Evolutionary conservation across 441 rosid genomes (phyloP), one percentile per base, ranked within the genome.

Genomic region (Populus hybrid): DNA sequence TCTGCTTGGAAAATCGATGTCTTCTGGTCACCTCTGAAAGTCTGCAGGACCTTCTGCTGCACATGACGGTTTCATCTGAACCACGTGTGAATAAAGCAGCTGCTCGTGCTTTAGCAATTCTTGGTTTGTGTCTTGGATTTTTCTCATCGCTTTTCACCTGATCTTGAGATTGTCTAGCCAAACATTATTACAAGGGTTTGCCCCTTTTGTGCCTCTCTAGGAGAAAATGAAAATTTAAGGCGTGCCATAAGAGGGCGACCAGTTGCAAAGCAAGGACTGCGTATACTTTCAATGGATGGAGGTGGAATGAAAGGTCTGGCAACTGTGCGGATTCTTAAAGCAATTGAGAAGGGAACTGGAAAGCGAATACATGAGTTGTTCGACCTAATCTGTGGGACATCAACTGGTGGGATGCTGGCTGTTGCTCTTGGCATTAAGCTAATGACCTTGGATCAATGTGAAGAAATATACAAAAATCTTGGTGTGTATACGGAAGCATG

Each of bases 291-390:
- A 65, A 96, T 96, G 99, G 99, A 96, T 85, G 98, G 99, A 67
- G 99, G 99, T 82, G 99, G 99, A 84, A 96, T 96, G 98, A 96
- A 96, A 87, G 99, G 98, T 79, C 90, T 96, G 80, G 98, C 95
- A 40, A 96, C 99, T 61, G 98, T 96, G 77, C 94, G 90, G 89
- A 86, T 96, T 79, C 98, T 96, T 84, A 94, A 94, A 85, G 97
- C 92, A 87, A 94, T 94, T 85, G 99, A 96, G 82, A 94, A 90
- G 84, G 95, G 98, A 75, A 90, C 98, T 69, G 98, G 98, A 78
- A 96, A 92, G 85, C 90, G 84, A 78, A 94, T 96, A 82, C 98
- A 96, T 84, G 99, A 96, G 88, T 84, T 96, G 77, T 96, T 96
- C 66, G 99, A 96, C 84, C 98, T 96, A 83, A 85, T 96, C 77